These are phyloP conservation scores for Paecilomyces formosus DNA, from an alignment of 2,329 filamentous ascomycete species.

Conservation along the genomic window DNA sequence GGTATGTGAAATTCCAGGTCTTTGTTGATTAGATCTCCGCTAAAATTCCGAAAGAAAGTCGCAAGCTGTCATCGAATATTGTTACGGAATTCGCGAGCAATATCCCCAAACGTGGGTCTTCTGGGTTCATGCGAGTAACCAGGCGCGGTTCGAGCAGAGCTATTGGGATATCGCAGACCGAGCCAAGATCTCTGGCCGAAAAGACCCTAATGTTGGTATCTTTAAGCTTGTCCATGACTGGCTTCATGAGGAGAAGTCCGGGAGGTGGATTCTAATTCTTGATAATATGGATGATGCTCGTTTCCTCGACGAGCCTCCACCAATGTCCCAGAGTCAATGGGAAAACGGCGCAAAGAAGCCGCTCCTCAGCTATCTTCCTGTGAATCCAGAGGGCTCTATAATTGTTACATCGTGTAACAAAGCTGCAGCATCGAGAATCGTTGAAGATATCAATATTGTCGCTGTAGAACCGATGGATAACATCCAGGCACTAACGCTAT, in stretches of 20 bases:
- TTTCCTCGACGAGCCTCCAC: background rate
- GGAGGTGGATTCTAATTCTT: background rate
- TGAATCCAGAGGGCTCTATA: background rate
- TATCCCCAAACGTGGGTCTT: slow-evolving; percentile 26
- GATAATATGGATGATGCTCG: background rate
- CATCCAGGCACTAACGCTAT: slow-evolving; percentile 12
- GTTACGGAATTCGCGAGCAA: slow-evolving; percentile 17
- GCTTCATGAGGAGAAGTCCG: slow-evolving; percentile 7
- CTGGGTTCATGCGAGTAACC: slow-evolving; percentile 30
- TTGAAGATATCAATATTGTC: slow-evolving; percentile 3
- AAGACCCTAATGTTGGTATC: slow-evolving; percentile 23
- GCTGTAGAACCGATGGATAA: slow-evolving; percentile 12
- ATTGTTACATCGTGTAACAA: background rate
- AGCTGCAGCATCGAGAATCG: background rate
- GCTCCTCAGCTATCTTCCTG: background rate
- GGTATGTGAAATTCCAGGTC: slow-evolving; percentile 7
- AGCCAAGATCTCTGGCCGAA: slow-evolving; percentile 20
- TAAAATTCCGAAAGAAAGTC: slow-evolving; percentile 18
- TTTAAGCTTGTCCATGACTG: slow-evolving; percentile 18
- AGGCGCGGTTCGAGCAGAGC: slow-evolving; percentile 25
- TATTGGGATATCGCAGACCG: slow-evolving; percentile 26
- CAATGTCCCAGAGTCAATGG: background rate
- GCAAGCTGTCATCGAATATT: slow-evolving; percentile 32
- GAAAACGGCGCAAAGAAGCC: background rate
- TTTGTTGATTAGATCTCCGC: background rate